Base-by-base conservation (phyloP, 371 early-diverging fungal genomes). In the Mortierella polycephala region DNA sequence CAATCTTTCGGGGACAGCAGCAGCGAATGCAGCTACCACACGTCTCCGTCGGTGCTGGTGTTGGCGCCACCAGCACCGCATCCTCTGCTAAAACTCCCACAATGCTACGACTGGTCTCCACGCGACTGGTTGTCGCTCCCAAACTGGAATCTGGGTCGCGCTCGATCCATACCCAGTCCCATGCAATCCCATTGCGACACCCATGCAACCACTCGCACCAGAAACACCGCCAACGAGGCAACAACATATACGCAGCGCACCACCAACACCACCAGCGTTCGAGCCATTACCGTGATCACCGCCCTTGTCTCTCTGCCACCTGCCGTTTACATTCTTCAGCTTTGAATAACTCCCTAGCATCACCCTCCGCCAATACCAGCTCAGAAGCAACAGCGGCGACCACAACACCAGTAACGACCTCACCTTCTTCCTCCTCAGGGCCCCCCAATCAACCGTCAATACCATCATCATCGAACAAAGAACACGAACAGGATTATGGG, bases 1-100 rank as follows among this genome's bases (percentile, higher is more conserved):
- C 61, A 20, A 62, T 76, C 55, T 71, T 76, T 44, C 69, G 69
- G 20, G 69, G 74, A 37, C 67, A 67, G 39, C 70, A 70, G 44
- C 64, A 61, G 11, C 59, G 70, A 11, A 59, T 65, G 52, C 74
- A 68, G 16, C 74, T 63, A 53, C 71, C 67, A 41, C 71, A 67
- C 54, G 13, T 21, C 30, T 30, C 52, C 20, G 60, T 54, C n/a
- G 18, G 66, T 11, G 46, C 53, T 20, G 50, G 53, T 13, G 39
- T 55, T 54, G 49, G 37, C 50, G 16, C 68, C 5, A 37, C 56
- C 42, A 49, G 23, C 42, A 39, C 68, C 13, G 12, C 57, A 1
- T 23, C 58, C 50, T 23, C 74, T 5, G 20, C 61, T 20, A 16
- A 49, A 7, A 18, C 54, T 11, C 14, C 51, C 2, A 56, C 47